A percentile compares a stretch with the other conserved stretches of the same genome.
Evolutionary conservation across 805 yeast species (phyloP).

Genomic region (Saturnispora ahearnii): DNA sequence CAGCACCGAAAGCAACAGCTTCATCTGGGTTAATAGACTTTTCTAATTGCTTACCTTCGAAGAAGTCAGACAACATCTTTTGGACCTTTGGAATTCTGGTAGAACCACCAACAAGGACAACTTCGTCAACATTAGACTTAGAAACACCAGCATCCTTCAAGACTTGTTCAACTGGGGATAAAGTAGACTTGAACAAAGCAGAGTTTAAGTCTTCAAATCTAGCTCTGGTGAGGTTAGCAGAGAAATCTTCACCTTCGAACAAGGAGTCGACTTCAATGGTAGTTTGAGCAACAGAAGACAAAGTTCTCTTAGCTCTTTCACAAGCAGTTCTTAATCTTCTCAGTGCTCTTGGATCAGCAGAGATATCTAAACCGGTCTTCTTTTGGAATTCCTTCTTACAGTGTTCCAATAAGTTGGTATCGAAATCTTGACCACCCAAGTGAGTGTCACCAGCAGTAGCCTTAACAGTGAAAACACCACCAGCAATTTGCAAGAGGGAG

Average conservation of each 20-base stretch:
- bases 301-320: constrained; percentile 98
- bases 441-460: constrained; percentile 99
- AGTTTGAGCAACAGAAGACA: constrained; percentile 93
- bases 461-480: constrained; percentile 94
- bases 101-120: constrained; percentile 96
- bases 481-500: constrained; percentile 84
- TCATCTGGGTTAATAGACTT: constrained; percentile 98
- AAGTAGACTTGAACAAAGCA: constrained; percentile 84
- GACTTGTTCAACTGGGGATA: constrained; percentile 92
- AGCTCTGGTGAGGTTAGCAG: constrained; percentile 91
- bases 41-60: constrained; percentile 93
- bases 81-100: constrained; percentile 99
- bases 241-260: constrained; percentile 92
- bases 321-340: constrained; percentile 98
- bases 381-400: constrained; percentile 86
- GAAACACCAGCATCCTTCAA: constrained; percentile 83
- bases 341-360: constrained; percentile 87
- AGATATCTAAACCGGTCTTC: constrained; percentile 88
- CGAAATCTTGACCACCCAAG: constrained; percentile 99
- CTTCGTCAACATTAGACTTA: constrained; percentile 84
- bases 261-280: constrained; percentile 94
- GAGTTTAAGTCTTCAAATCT: constrained; percentile 95
- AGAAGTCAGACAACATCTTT: constrained; percentile 87
- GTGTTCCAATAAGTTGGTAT: constrained; percentile 88
- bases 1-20: constrained; percentile 99